A percentile compares a stretch with the other conserved stretches of the same genome.
Conservation (phyloP, 2,329 filamentous ascomycete genomes). For the Epicoccum nigrum region DNA sequence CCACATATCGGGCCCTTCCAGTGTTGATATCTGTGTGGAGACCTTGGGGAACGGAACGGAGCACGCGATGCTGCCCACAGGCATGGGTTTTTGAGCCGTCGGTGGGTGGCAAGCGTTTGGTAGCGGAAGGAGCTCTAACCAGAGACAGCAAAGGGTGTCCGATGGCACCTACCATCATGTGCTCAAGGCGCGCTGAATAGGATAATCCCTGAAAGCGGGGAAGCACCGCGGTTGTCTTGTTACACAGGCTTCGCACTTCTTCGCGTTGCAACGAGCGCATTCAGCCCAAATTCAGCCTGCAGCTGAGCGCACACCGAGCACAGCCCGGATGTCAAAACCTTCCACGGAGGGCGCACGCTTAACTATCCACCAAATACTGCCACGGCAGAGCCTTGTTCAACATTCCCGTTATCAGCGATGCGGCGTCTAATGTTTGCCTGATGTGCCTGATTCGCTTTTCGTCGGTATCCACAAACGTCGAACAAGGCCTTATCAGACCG, state of each 20-base stretch:
- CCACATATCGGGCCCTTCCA: constrained; percentile 1
- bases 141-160: constrained; percentile 7
- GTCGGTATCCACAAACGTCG: constrained; percentile 18
- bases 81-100: neutral
- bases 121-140: constrained; percentile 1
- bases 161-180: constrained; percentile 12
- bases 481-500: constrained; percentile 20
- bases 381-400: neutral
- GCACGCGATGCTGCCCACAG: constrained; percentile 10
- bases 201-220: constrained; percentile 7
- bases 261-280: constrained; percentile 9
- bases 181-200: constrained; percentile 1
- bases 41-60: constrained; percentile 10
- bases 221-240: constrained; percentile 10
- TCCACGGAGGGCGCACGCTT: constrained; percentile 1
- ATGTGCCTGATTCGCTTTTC: constrained; percentile 9
- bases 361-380: neutral
- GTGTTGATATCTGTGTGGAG: constrained; percentile 16
- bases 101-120: constrained; percentile 13
- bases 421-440: constrained; percentile 5
- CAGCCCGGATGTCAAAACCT: neutral
- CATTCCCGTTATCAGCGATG: constrained; percentile 8
- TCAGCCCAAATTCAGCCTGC: constrained; percentile 13
- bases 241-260: constrained; percentile 13
- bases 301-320: constrained; percentile 11